Evolutionary conservation across 371 early-diverging fungal species (phyloP).

Genomic region (Syncephalis fuscata): DNA sequence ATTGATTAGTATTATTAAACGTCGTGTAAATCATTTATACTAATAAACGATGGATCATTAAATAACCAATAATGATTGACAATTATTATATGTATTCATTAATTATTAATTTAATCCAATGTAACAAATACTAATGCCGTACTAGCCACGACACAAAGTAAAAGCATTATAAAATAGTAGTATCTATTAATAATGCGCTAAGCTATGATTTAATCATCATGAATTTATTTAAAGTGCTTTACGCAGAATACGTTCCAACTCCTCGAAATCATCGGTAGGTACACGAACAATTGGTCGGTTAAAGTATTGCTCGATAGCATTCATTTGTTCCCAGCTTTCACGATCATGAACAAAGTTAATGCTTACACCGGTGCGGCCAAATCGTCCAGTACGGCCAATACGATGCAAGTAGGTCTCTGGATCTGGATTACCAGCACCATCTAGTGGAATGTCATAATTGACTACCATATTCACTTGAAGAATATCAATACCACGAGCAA

Average conservation of each 20-base stretch:
- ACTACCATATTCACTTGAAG: conserved; percentile 91
- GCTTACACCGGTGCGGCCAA: conserved; percentile 90
- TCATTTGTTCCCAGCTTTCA: conserved; percentile 47
- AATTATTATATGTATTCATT: no score
- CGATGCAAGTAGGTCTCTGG: conserved; percentile 96
- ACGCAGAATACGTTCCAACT: conserved; percentile 58
- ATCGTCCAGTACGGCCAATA: conserved; percentile 98
- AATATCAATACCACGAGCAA: conserved; percentile 97
- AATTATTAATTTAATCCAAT: no score
- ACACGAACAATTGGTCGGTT: conserved; percentile 54
- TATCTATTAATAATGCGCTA: no score
- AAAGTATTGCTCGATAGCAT: conserved; percentile 58
- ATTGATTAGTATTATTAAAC: no score
- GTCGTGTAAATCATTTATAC: no score
- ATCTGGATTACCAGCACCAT: conserved; percentile 38
- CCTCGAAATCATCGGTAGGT: conserved; percentile 59
- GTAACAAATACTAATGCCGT: no score
- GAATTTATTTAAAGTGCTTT: conserved; percentile 30
- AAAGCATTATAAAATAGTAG: no score
- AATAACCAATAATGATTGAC: no score
- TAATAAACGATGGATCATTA: no score
- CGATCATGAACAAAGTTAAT: conserved; percentile 90
- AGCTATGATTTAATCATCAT: neutral
- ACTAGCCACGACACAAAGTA: no score
- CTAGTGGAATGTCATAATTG: conserved; percentile 91